Evolutionary conservation across 1,139 yeast species (phyloP).

Genomic region (Blastobotrys illinoisensis): DNA sequence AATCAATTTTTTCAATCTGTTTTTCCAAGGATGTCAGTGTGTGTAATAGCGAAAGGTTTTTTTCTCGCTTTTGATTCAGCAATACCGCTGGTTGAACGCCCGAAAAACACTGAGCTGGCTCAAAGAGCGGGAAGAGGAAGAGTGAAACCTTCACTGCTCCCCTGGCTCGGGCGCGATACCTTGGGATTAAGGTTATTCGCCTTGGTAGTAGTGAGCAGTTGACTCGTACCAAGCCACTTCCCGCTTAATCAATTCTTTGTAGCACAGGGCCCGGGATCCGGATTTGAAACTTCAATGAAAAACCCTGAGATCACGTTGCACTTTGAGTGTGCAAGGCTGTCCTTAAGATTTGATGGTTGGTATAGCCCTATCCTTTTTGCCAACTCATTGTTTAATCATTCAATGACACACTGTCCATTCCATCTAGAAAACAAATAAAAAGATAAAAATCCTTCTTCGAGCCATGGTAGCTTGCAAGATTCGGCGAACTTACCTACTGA

Average conservation of each 20-base stretch:
- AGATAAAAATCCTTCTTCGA: not conserved
- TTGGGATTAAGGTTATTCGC: not conserved
- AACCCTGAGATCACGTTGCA: not conserved
- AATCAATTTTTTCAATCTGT: not conserved
- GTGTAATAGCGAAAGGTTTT: too few species aligned
- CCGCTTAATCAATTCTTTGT: not conserved
- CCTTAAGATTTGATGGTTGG: not conserved
- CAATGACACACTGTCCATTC: too few species aligned
- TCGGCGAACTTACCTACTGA: not conserved
- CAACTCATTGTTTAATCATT: not conserved
- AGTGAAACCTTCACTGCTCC: not conserved
- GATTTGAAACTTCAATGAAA: not conserved
- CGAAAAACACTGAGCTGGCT: not conserved
- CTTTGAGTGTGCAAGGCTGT: not conserved
- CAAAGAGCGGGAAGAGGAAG: not conserved
- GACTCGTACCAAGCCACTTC: not conserved
- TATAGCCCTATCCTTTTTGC: not conserved
- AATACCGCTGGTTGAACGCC: not conserved
- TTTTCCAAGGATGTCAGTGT: too few species aligned
- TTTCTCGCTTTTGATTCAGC: too few species aligned
- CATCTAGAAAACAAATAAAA: not conserved
- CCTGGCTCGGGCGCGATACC: not conserved
- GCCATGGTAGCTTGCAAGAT: not conserved
- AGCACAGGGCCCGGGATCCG: not conserved
- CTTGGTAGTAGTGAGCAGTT: not conserved